Base-by-base conservation (phyloP, 345 rosid genomes). In the Euclidium syriacum region DNA sequence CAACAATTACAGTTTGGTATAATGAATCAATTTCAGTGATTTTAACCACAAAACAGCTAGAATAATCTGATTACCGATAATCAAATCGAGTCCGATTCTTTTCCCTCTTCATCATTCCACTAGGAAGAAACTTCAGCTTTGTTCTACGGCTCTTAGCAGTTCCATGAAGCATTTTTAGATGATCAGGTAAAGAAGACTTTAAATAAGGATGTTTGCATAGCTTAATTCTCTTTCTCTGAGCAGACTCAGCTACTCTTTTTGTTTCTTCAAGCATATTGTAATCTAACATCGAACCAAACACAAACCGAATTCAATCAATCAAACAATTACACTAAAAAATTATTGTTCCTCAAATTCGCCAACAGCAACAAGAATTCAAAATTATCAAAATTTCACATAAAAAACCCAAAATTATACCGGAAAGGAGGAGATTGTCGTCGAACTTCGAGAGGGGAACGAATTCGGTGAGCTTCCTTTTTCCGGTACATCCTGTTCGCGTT, bases 251-350 rank as follows among this genome's bases (percentile, higher is more conserved):
- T 1, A 79, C 84, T 72, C 95, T 85, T 79, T 81, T 92, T 27
- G 76, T 77, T 56, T 92, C 90, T 71, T 92, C 98, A 9, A 92
- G 87, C 78, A 92, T 51, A 58, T 78, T 81, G 73, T 89, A 92
- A 62, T 92, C 98, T 92, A 60, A 6, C 33, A 25, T 10, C 23
- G 2, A 16, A 10, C 24, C 30, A 52, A 42, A 15, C 2, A 12
- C 1, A 46, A 10, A n/a, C n/a, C n/a, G n/a, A 55, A 11, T 2
- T 12, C 6, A 24, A 58, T 62, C 39, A 26, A 62, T 46, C 8
- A 38, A 49, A 27, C 50, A 39, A 52, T n/a, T 12, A 23, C 14
- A 23, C 2, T 11, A 18, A 35, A 20, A 5, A 34, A 16, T 17
- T 10, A 27, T 40, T 6, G 6, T 9, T 2, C 14, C 26, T 29